Percentiles rank a stretch among this genome's conserved stretches.
phyloP scores from a whole-genome alignment of 1,139 yeast species.

The Pichia sp. region DNA sequence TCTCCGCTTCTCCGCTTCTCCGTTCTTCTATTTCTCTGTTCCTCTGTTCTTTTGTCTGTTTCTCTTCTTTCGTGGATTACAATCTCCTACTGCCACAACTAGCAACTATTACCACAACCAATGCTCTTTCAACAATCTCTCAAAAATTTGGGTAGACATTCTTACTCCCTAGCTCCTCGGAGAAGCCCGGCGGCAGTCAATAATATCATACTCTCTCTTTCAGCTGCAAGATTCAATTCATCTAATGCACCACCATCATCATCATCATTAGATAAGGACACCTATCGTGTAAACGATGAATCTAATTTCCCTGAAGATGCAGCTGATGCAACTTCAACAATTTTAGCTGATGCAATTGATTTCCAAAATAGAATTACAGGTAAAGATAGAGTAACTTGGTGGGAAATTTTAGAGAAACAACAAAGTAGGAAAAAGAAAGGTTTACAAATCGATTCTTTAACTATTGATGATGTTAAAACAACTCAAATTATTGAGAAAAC shows the following conservation, averaged over 20 bases:
- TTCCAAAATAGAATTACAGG: constrained; percentile 30
- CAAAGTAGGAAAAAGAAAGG: constrained; percentile 65
- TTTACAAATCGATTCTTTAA: constrained; percentile 58
- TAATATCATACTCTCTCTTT: too few species aligned
- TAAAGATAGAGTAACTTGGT: constrained; percentile 66
- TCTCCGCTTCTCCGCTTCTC: too few species aligned
- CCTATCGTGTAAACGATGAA: constrained; percentile 23
- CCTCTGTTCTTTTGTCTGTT: too few species aligned
- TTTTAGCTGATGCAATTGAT: constrained; percentile 44
- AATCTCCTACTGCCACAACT: too few species aligned
- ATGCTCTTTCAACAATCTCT: too few species aligned
- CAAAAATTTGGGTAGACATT: too few species aligned
- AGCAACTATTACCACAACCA: too few species aligned
- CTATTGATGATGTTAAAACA: constrained; percentile 67
- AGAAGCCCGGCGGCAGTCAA: too few species aligned
- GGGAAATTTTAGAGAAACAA: constrained; percentile 72
- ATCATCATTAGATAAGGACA: constrained; percentile 1
- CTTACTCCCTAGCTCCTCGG: too few species aligned
- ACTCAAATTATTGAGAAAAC: constrained; percentile 67
- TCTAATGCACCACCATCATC: neutral
- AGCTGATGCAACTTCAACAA: constrained; percentile 63
- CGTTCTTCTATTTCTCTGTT: too few species aligned
- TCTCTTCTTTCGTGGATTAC: too few species aligned
- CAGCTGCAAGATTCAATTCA: constrained; percentile 3
- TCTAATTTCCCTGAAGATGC: constrained; percentile 41